Evolutionary conservation across 2,329 filamentous ascomycete genomes (phyloP).

Genomic region (Neofusicoccum umdonicola): DNA sequence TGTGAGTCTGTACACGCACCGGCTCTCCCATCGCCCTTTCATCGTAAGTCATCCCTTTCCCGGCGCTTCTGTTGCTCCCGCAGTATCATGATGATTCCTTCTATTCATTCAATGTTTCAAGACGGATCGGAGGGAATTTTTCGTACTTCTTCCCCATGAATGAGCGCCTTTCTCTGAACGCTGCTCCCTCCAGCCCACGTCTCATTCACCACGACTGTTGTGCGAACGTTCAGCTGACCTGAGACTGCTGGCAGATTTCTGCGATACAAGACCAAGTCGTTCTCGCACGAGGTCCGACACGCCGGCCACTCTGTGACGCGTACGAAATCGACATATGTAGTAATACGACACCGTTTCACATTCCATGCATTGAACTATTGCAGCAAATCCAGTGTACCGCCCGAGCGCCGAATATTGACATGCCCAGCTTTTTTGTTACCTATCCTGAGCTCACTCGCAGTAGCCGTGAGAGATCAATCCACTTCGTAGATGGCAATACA

Average conservation of each 20-base stretch:
- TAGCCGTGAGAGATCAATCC: neutral
- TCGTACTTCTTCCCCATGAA: slow-evolving; percentile 32
- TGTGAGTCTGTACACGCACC: neutral
- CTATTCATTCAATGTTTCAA: slow-evolving; percentile 32
- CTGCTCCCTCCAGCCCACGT: neutral
- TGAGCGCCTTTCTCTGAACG: slow-evolving; percentile 22
- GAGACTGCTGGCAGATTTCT: neutral
- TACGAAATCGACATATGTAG: slow-evolving; percentile 1
- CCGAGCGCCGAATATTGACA: slow-evolving; percentile 11
- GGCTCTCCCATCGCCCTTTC: neutral
- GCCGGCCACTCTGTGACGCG: neutral
- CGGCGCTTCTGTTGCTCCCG: neutral
- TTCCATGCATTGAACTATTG: slow-evolving; percentile 9
- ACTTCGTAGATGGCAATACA: neutral
- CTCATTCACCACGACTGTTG: neutral
- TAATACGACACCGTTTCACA: slow-evolving; percentile 14
- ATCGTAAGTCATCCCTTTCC: neutral
- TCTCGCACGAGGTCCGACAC: neutral
- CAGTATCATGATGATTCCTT: slow-evolving; percentile 27
- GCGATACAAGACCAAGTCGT: neutral
- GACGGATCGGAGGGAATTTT: slow-evolving; percentile 34
- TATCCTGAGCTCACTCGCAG: slow-evolving; percentile 1
- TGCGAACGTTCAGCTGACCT: neutral
- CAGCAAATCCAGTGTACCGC: slow-evolving; percentile 8
- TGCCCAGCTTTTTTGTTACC: slow-evolving; percentile 12